A percentile compares a stretch with the other conserved stretches of the same genome.
phyloP scores from a whole-genome alignment of 2,329 filamentous ascomycete genomes.

The Thielaviopsis ethacetica region DNA sequence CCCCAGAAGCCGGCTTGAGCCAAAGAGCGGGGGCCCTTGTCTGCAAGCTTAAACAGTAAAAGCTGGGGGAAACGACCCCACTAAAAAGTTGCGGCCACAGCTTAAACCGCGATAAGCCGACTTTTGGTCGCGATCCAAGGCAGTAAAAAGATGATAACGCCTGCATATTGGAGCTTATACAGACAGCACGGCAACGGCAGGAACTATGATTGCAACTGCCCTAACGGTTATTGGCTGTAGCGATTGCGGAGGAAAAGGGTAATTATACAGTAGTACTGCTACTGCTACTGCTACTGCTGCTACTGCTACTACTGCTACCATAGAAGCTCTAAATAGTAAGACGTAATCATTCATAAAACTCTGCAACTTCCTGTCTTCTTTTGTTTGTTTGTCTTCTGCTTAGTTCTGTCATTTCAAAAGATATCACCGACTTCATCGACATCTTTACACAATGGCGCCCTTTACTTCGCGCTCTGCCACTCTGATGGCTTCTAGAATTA shows the following conservation, averaged over 20 bases:
- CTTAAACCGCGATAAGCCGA: conserved; percentile 20
- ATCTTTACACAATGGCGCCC: not conserved
- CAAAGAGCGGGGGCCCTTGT: not conserved
- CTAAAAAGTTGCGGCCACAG: not conserved
- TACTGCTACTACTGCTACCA: no score
- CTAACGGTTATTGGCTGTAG: not conserved
- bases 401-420: no score
- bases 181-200: no score
- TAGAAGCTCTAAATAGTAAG: no score
- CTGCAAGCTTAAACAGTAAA: not conserved
- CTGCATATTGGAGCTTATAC: no score
- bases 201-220: no score
- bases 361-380: no score
- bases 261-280: no score
- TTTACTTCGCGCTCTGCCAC: conserved; percentile 8
- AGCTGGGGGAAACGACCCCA: not conserved
- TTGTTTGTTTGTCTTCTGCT: no score
- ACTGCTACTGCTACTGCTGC: no score
- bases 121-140: not conserved
- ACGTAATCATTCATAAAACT: no score
- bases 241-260: not conserved
- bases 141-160: no score
- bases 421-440: conserved; percentile 1
- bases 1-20: not conserved
- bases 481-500: conserved; percentile 7